Evolutionary conservation across 257 asterid species (phyloP).

Genomic region (Ajuga chamaepitys): DNA sequence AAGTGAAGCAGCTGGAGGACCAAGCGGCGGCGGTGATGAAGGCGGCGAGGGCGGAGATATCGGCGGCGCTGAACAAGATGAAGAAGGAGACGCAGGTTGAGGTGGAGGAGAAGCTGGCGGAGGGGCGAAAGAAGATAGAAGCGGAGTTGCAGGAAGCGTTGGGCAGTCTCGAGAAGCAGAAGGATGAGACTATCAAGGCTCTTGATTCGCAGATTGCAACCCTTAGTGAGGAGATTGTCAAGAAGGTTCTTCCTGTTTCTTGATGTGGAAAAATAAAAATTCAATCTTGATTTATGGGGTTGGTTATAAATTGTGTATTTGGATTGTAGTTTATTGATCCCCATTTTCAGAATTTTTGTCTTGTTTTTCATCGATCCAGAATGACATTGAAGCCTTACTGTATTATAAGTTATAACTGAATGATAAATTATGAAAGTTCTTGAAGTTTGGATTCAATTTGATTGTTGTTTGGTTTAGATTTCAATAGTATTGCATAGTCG

Average conservation of each 20-base stretch:
- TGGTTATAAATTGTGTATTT: not conserved
- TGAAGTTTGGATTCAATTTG: too few species aligned
- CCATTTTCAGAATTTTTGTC: too few species aligned
- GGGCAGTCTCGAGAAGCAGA: constrained; percentile 61
- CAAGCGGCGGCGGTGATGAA: constrained; percentile 73
- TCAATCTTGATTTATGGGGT: not conserved
- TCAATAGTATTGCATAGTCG: too few species aligned
- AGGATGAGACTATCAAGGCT: constrained; percentile 64
- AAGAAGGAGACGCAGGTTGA: constrained; percentile 85
- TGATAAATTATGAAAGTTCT: too few species aligned
- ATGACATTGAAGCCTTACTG: not conserved
- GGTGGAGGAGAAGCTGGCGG: constrained; percentile 72
- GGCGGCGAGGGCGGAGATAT: constrained; percentile 92
- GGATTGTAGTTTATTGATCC: too few species aligned
- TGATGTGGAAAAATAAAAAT: not conserved
- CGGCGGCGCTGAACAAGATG: constrained; percentile 88
- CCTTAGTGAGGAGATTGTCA: constrained; percentile 80
- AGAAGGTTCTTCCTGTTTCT: constrained; percentile 80
- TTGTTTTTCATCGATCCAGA: not conserved
- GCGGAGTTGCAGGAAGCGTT: constrained; percentile 79
- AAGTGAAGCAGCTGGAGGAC: constrained; percentile 80
- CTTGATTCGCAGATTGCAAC: constrained; percentile 83
- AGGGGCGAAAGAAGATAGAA: constrained; percentile 82
- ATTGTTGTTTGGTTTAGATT: too few species aligned
- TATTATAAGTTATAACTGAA: too few species aligned